These are phyloP conservation scores for Neopestalotiopsis clavispora DNA, from an alignment of 2,329 filamentous ascomycete species.

Conservation along the genomic window DNA sequence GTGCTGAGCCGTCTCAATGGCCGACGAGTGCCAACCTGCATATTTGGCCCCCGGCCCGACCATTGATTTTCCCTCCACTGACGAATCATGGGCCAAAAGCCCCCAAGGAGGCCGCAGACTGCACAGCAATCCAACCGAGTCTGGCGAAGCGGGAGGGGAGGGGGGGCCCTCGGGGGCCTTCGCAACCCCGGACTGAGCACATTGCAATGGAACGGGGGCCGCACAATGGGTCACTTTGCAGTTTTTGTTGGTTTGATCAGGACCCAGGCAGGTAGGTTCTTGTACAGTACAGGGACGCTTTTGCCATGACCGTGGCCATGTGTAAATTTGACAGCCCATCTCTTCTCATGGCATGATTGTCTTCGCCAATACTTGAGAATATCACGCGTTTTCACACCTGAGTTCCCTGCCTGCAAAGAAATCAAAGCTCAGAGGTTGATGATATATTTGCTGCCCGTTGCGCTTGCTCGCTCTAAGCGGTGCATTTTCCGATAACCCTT, in stretches of 20 bases:
- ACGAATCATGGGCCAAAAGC: constrained; percentile 20
- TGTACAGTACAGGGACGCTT: not conserved
- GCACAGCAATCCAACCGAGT: not conserved
- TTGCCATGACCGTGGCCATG: not conserved
- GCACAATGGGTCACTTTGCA: not conserved
- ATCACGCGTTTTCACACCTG: not conserved
- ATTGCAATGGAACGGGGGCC: not conserved
- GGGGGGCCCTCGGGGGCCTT: not conserved
- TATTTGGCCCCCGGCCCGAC: constrained; percentile 21
- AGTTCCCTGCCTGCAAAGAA: not conserved
- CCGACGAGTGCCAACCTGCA: constrained; percentile 17
- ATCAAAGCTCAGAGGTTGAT: not conserved
- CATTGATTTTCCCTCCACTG: constrained; percentile 21
- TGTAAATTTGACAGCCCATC: not conserved
- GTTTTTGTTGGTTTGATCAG: not conserved
- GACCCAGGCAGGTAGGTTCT: not conserved
- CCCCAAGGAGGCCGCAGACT: constrained; percentile 16
- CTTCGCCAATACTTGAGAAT: not conserved
- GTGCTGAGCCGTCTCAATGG: constrained; percentile 28
- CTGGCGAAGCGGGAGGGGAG: not conserved
- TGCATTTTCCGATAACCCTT: not conserved
- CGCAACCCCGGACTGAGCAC: not conserved
- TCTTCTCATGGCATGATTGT: not conserved
- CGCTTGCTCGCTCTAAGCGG: constrained; percentile 1
- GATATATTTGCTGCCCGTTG: not conserved